Conservation (phyloP, 2,329 filamentous ascomycete species). For the Fusarium sp. region DNA sequence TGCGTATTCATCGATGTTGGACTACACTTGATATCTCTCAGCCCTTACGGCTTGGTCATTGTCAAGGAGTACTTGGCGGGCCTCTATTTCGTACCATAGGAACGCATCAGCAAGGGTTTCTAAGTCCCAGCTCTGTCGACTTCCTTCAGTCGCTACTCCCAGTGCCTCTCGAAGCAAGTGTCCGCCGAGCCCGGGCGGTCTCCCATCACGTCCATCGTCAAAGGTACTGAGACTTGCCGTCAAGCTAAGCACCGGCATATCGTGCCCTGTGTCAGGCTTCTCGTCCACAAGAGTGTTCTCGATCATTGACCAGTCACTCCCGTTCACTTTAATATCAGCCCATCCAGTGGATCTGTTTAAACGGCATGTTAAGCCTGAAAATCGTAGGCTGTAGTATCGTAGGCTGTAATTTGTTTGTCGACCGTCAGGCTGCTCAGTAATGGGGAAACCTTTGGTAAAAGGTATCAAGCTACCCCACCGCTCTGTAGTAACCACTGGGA, state of each 20-base stretch:
- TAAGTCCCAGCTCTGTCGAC: not conserved
- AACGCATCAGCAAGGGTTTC: conserved; percentile 25
- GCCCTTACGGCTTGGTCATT: not conserved
- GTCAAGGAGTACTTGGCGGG: not conserved
- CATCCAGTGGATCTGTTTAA: conserved; percentile 14
- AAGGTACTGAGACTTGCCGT: not conserved
- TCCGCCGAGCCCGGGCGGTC: conserved; percentile 12
- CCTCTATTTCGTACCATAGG: conserved; percentile 23
- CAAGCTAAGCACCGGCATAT: not conserved
- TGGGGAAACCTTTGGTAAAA: not conserved
- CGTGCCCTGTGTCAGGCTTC: not conserved
- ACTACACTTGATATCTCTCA: conserved; percentile 1
- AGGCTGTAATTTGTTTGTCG: not conserved
- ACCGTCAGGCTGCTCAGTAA: not conserved
- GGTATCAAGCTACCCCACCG: not conserved
- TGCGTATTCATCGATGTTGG: conserved; percentile 6
- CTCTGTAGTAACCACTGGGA: not conserved
- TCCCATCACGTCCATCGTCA: not conserved
- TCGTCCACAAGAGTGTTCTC: not conserved
- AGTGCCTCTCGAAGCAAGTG: conserved; percentile 8
- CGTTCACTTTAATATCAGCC: conserved; percentile 10
- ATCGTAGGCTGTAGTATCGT: not conserved
- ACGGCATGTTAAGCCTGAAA: conserved; percentile 13
- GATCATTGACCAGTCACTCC: conserved; percentile 3
- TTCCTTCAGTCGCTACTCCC: not conserved